Conservation (phyloP, 306 rosid genomes). For the Acacia acuminata region DNA sequence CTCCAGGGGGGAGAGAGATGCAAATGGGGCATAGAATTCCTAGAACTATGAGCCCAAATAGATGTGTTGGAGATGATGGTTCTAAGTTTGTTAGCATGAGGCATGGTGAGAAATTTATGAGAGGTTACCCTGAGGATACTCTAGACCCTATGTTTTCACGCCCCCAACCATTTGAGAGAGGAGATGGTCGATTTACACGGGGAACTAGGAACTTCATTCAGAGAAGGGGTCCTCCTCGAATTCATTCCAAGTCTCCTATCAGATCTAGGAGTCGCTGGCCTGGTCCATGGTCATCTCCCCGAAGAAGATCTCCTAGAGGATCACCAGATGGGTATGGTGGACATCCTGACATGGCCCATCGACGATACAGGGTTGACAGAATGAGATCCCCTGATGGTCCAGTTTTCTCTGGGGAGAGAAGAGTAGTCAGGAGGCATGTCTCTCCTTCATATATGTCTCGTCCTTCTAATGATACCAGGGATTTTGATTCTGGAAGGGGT, state of each 20-base stretch:
- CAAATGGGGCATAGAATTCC: slow-evolving; percentile 68
- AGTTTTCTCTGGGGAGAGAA: slow-evolving; percentile 60
- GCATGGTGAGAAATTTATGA: slow-evolving; percentile 64
- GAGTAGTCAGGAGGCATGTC: slow-evolving; percentile 71
- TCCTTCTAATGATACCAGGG: slow-evolving; percentile 68
- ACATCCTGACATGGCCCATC: slow-evolving; percentile 63
- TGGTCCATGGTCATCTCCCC: slow-evolving; percentile 81
- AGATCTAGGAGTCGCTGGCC: slow-evolving; percentile 84
- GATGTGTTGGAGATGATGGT: slow-evolving; percentile 64
- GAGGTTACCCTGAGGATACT: slow-evolving; percentile 57
- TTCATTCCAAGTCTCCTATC: slow-evolving; percentile 84
- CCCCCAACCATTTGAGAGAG: slow-evolving; percentile 65
- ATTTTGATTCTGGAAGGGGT: slow-evolving; percentile 70
- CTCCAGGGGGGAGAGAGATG: slow-evolving; percentile 64
- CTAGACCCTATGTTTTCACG: slow-evolving; percentile 58
- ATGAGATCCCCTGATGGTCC: slow-evolving; percentile 87
- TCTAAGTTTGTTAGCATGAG: slow-evolving; percentile 64
- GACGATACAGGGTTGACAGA: slow-evolving; percentile 72
- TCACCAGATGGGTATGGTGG: slow-evolving; percentile 79
- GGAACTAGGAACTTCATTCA: slow-evolving; percentile 74
- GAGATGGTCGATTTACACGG: slow-evolving; percentile 64
- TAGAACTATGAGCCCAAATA: slow-evolving; percentile 65
- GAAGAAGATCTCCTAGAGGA: slow-evolving; percentile 84
- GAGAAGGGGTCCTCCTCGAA: slow-evolving; percentile 59
- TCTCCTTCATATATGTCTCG: slow-evolving; percentile 59